Percentiles rank a stretch among this genome's conserved stretches.
Evolutionary conservation across 1,284 basidiomycete species (phyloP).

Genomic region (Pseudozyma thailandica): DNA sequence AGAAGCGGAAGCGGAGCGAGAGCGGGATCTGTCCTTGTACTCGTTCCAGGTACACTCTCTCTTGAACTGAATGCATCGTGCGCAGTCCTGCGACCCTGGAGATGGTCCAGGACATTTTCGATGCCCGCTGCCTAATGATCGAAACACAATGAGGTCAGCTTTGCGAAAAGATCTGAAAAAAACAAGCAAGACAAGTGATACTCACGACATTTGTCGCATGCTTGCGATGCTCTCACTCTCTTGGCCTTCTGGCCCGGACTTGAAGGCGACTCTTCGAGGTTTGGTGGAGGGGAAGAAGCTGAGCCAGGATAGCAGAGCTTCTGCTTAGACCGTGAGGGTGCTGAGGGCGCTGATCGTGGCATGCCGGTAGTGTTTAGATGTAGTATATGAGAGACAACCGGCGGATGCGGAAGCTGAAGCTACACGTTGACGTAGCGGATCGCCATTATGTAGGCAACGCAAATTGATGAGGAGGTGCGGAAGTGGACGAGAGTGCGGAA

Average conservation of each 20-base stretch:
- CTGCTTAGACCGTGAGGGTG: too few relatives aligned
- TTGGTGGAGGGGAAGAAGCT: neutral
- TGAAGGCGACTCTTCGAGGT: neutral
- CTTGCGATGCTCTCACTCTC: slow-evolving; percentile 11
- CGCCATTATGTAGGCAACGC: neutral
- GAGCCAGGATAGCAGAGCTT: too few relatives aligned
- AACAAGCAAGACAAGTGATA: neutral
- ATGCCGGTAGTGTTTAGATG: too few relatives aligned
- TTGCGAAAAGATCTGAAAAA: neutral
- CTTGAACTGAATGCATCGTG: slow-evolving; percentile 12
- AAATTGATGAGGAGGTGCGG: neutral
- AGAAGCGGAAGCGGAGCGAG: slow-evolving; percentile 9
- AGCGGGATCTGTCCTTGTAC: neutral
- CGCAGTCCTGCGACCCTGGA: slow-evolving; percentile 10
- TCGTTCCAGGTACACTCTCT: slow-evolving; percentile 28
- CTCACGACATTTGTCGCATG: slow-evolving; percentile 43
- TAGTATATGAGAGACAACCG: too few relatives aligned
- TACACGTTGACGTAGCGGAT: too few relatives aligned
- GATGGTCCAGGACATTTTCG: slow-evolving; percentile 33
- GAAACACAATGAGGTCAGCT: neutral
- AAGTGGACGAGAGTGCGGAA: neutral
- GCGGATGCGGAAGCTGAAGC: too few relatives aligned
- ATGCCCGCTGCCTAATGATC: slow-evolving; percentile 18
- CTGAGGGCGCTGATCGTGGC: too few relatives aligned
- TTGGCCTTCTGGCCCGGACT: slow-evolving; percentile 4